Base-by-base conservation (phyloP, 148 eudicot species). In the Heliosperma pusillum region DNA sequence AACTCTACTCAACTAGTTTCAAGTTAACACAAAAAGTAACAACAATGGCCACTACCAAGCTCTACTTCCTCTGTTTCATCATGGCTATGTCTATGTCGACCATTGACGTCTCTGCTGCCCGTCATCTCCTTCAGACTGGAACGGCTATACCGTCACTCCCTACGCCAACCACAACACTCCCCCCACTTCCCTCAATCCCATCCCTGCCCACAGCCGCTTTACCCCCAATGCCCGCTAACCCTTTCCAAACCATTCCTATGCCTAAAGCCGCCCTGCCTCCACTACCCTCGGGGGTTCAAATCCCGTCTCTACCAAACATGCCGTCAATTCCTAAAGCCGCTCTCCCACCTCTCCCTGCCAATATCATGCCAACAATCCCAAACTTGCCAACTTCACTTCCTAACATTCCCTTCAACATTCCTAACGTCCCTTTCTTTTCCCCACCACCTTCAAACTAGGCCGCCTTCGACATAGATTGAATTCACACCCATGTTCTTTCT, bases 401-500 rank as follows among this genome's bases (percentile, higher is more conserved):
- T 45, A 21, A 42, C 71, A 21, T 68, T 29, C 69, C 76, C n/a
- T 62, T 73, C 40, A n/a, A n/a, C n/a, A n/a, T 73, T 44, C 71
- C 71, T 45, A 21, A 42, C 71, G 44, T 68, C 55, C 69, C 76
- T 29, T 62, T 73, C 40, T 15, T 22, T 61, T 73, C 76, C 69
- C 4, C 74, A 72, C 21, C 86, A 78, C 64, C 77, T 75, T 15
- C 86, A 80, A 52, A 71, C 74, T 10, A 57, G 71, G 26, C 83
- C 83, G 3, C 30, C 30, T 29, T 29, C 1, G 30, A 3, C 30
- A 29, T 29, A 29, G 30, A 3, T 1, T 29, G 30, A 29, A 29
- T 29, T 3, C 30, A 29, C 30, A 29, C 30, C 30, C 30, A 29
- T 29, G 30, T 3, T 29, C 30, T 3, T 29, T 3, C 30, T 29